Percentiles rank a stretch among this genome's conserved stretches.
Evolutionary conservation across 495 filamentous ascomycete genomes (phyloP).

Genomic region (Echria macrotheca): DNA sequence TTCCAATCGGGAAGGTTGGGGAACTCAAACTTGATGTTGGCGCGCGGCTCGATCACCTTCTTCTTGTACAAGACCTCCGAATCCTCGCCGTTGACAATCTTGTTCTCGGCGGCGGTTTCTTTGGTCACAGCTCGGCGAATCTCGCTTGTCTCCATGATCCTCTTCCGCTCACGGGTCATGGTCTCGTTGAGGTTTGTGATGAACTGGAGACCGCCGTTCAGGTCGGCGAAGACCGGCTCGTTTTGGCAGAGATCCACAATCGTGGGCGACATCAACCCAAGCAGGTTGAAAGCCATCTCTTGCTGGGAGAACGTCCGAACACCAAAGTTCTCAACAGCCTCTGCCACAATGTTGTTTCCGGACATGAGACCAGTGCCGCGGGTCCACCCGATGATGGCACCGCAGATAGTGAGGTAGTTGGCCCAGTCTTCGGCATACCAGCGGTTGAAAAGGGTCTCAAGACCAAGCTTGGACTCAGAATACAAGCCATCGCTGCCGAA

Average conservation of each 20-base stretch:
- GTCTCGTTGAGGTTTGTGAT: slow-evolving; percentile 93
- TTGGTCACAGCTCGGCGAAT: slow-evolving; percentile 89
- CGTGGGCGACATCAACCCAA: slow-evolving; percentile 90
- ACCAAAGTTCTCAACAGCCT: slow-evolving; percentile 92
- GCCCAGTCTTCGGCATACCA: slow-evolving; percentile 98
- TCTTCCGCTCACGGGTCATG: slow-evolving; percentile 83
- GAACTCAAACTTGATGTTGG: slow-evolving; percentile 97
- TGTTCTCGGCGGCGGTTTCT: slow-evolving; percentile 95
- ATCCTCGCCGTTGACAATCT: slow-evolving; percentile 90
- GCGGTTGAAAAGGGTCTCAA: slow-evolving; percentile 97
- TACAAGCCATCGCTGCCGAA: slow-evolving; percentile 98
- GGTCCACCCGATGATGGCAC: slow-evolving; percentile 96
- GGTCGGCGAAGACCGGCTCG: slow-evolving; percentile 92
- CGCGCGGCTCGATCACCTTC: slow-evolving; percentile 84
- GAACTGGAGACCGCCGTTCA: slow-evolving; percentile 96
- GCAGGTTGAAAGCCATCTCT: slow-evolving; percentile 98
- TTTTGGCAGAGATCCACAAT: slow-evolving; percentile 94
- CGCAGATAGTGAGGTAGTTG: slow-evolving; percentile 97
- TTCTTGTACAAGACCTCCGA: slow-evolving; percentile 92
- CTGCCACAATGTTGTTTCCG: slow-evolving; percentile 95
- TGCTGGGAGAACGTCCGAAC: slow-evolving; percentile 98
- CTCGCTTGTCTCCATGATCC: slow-evolving; percentile 91
- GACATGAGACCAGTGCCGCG: slow-evolving; percentile 97
- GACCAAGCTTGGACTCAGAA: slow-evolving; percentile 92
- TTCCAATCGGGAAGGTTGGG: slow-evolving; percentile 87